phyloP scores from a whole-genome alignment of 2,329 filamentous ascomycete species.

The Aspergillus awamori region DNA sequence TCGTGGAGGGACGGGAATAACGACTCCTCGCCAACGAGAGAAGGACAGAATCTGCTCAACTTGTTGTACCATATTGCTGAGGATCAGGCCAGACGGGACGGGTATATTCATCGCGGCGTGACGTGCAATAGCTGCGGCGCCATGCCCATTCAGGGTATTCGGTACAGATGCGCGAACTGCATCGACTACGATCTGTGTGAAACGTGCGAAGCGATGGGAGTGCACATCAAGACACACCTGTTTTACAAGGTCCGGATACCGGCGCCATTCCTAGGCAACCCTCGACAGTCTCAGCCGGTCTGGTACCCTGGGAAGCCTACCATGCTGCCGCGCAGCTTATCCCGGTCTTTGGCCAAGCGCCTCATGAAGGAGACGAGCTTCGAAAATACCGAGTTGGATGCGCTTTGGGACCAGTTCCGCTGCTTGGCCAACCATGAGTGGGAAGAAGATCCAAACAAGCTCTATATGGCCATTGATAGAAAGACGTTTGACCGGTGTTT shows the following conservation, averaged over 20 bases:
- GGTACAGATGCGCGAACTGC: conserved; percentile 95
- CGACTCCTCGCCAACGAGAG: conserved; percentile 44
- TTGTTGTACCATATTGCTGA: conserved; percentile 91
- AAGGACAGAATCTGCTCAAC: conserved; percentile 79
- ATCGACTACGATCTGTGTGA: conserved; percentile 96
- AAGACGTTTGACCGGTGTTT: conserved; percentile 91
- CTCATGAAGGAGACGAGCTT: conserved; percentile 74
- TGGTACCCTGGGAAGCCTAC: conserved; percentile 89
- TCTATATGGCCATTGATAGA: conserved; percentile 83
- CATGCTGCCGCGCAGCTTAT: conserved; percentile 68
- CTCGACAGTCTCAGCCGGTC: conserved; percentile 76
- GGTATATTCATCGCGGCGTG: conserved; percentile 89
- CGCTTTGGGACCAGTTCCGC: conserved; percentile 94
- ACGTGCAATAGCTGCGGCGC: conserved; percentile 87
- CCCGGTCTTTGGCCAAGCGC: conserved; percentile 66
- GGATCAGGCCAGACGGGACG: conserved; percentile 83
- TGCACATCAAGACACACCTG: conserved; percentile 87
- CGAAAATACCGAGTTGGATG: conserved; percentile 85
- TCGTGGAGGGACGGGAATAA: conserved; percentile 49
- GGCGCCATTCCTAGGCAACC: conserved; percentile 76
- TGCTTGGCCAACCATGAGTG: conserved; percentile 88
- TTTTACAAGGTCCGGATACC: conserved; percentile 96
- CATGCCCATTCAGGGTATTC: conserved; percentile 85
- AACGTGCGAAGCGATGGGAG: conserved; percentile 72
- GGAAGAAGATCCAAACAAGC: conserved; percentile 74